Evolutionary conservation across 495 filamentous ascomycete genomes (phyloP), one percentile per base, ranked within the genome.

Genomic region (Penicillium bovifimosum): DNA sequence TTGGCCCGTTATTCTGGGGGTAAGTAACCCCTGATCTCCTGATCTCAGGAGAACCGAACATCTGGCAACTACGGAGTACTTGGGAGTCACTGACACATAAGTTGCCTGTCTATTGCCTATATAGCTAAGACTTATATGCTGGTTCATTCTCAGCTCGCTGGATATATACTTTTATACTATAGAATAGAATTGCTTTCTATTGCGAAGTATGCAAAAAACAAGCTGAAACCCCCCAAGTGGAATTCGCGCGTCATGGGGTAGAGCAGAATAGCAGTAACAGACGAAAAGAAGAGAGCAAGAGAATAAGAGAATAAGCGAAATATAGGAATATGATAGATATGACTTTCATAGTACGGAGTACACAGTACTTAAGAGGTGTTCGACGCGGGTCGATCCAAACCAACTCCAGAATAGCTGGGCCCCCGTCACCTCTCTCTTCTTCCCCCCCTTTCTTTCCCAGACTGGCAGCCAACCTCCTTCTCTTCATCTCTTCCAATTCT

Each of bases 391-490:
- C 52, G 49, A 62, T 63, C 60, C 62, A 65, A 58, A 58, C 54
- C 58, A 53, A 57, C 58, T 50, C 51, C 47, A 55, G 57, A 60
- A 56, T 61, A 54, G 58, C 42, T 47, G 41, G 40, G 45, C 43
- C 59, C 59, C 52, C 41, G 9, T 9, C 27, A 16, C 53, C 49
- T 24, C 20, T 24, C 49, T 48, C 47, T 45, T 46, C 41, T 44
- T 28, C 36, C 54, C 54, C 54, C 61, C 58, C 60, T 59, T 64
- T 61, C 58, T 66, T 70, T 72, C 65, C 65, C 61, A 65, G 58
- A 55, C 63, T 58, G 53, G 51, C 47, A 56, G 38, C 46, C 35
- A 34, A 32, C 20, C 36, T 41, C 53, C 49, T 54, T 58, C 53
- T 55, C 50, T 56, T 44, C 52, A 57, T 54, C 24, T 16, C 41